Percentiles rank a stretch among this genome's conserved stretches.
Evolutionary conservation across 2,329 filamentous ascomycete species (phyloP).

Genomic region (Colletotrichum sp.): DNA sequence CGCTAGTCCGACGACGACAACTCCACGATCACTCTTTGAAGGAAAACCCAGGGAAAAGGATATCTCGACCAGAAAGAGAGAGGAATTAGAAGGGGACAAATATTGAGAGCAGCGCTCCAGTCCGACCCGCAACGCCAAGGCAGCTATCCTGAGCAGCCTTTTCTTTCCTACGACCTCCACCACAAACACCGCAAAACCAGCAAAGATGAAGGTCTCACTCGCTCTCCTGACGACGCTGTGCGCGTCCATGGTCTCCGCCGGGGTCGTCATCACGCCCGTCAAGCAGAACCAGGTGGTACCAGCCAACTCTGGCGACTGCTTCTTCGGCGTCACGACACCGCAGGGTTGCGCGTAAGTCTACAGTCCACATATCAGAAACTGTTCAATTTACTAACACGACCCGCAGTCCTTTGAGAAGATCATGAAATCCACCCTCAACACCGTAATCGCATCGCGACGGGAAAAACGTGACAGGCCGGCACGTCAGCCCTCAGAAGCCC

Average conservation of each 20-base stretch:
- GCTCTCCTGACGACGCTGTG: constrained; percentile 46
- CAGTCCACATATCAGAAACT: rapidly evolving
- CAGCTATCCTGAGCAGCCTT: constrained; percentile 9
- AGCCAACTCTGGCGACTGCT: constrained; percentile 51
- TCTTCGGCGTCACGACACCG: constrained; percentile 60
- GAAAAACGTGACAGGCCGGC: not conserved
- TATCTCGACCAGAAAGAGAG: constrained; percentile 5
- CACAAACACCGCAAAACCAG: not conserved
- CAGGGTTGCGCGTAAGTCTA: constrained; percentile 60
- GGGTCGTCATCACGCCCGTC: constrained; percentile 61
- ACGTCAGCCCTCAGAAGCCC: not conserved
- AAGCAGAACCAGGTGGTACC: constrained; percentile 55
- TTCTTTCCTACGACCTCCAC: not conserved
- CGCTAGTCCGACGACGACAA: constrained; percentile 10
- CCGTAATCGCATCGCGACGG: not conserved
- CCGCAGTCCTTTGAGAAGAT: not conserved
- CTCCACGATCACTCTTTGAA: not conserved
- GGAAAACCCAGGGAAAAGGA: not conserved
- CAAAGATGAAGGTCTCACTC: constrained; percentile 46
- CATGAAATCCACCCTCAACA: not conserved
- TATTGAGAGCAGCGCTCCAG: not conserved
- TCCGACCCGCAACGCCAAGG: not conserved
- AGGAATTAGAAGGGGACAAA: not conserved
- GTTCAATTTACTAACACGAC: rapidly evolving
- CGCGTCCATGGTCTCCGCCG: constrained; percentile 53